Evolutionary conservation across 1,139 yeast species (phyloP).

Genomic region (Martiniozyma asiatica): DNA sequence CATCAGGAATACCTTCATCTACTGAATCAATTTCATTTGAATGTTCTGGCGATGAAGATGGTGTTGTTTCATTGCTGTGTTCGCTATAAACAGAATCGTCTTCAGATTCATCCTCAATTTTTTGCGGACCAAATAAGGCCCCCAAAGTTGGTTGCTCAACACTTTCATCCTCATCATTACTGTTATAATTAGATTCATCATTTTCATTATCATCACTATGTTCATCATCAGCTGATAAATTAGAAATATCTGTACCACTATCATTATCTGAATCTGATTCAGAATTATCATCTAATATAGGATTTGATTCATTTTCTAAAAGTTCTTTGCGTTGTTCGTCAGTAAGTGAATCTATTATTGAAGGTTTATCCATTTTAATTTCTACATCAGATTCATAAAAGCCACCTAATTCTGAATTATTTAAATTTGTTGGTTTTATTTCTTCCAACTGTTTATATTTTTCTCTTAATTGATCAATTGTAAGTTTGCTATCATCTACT

Average conservation of each 20-base stretch:
- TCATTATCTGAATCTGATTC: conserved; percentile 16
- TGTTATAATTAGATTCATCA: conserved; percentile 8
- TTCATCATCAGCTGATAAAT: too few relatives aligned
- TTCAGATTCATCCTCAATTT: conserved; percentile 19
- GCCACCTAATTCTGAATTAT: too few relatives aligned
- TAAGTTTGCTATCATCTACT: conserved; percentile 40
- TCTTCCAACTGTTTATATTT: conserved; percentile 46
- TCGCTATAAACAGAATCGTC: conserved; percentile 22
- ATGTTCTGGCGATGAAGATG: conserved; percentile 19
- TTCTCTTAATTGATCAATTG: conserved; percentile 52
- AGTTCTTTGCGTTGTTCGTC: conserved; percentile 16
- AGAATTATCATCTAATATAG: too few relatives aligned
- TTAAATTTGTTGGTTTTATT: not conserved
- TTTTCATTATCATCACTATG: too few relatives aligned
- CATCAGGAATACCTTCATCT: conserved; percentile 42
- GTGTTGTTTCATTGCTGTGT: conserved; percentile 12
- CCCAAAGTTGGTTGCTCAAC: conserved; percentile 16
- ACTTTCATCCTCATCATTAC: conserved; percentile 14
- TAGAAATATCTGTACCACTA: too few relatives aligned
- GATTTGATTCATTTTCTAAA: conserved; percentile 11
- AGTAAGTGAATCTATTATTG: conserved; percentile 14
- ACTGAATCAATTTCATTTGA: conserved; percentile 7
- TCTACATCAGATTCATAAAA: too few relatives aligned
- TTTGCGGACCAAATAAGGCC: conserved; percentile 18
- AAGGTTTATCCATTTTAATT: conserved; percentile 14